Evolutionary conservation across 371 early-diverging fungal species (phyloP).

Genomic region (Chytridium lagenaria): DNA sequence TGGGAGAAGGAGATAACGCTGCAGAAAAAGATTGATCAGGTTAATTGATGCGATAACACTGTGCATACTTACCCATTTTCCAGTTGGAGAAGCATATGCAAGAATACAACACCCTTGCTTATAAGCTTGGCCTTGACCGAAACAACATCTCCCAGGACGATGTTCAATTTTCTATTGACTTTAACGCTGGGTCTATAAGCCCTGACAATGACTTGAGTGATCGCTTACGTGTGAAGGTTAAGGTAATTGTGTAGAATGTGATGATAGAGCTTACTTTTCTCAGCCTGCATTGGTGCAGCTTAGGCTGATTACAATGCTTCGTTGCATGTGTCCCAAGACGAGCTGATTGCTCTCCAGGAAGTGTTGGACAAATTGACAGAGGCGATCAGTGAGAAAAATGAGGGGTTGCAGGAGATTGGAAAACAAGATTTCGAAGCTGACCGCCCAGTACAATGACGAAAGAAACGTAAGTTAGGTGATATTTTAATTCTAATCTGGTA

Average conservation of each 20-base stretch:
- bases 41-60: slow-evolving; percentile 16
- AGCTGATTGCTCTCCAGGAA: slow-evolving; percentile 51
- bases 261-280: not conserved
- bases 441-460: slow-evolving; percentile 49
- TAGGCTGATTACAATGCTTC: slow-evolving; percentile 41
- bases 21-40: slow-evolving; percentile 58
- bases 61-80: not conserved
- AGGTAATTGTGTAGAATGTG: slow-evolving; percentile 10
- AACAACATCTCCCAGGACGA: not conserved
- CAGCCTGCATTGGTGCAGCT: slow-evolving; percentile 43
- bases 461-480: slow-evolving; percentile 46
- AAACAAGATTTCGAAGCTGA: slow-evolving; percentile 39
- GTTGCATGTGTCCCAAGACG: slow-evolving; percentile 46
- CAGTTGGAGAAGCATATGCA: slow-evolving; percentile 53
- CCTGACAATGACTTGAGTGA: slow-evolving; percentile 4
- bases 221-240: slow-evolving; percentile 22
- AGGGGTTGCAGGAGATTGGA: slow-evolving; percentile 46
- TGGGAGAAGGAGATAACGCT: slow-evolving; percentile 61
- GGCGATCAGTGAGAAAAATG: slow-evolving; percentile 43
- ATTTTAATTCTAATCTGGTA: slow-evolving; percentile 10
- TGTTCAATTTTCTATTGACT: slow-evolving; percentile 16
- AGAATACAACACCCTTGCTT: slow-evolving; percentile 52
- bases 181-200: slow-evolving; percentile 6
- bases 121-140: slow-evolving; percentile 43
- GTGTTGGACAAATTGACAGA: slow-evolving; percentile 46